Percentiles rank a stretch among this genome's conserved stretches.
phyloP scores from a whole-genome alignment of 1,284 basidiomycete genomes.

The Cutaneotrichosporon curvatum region DNA sequence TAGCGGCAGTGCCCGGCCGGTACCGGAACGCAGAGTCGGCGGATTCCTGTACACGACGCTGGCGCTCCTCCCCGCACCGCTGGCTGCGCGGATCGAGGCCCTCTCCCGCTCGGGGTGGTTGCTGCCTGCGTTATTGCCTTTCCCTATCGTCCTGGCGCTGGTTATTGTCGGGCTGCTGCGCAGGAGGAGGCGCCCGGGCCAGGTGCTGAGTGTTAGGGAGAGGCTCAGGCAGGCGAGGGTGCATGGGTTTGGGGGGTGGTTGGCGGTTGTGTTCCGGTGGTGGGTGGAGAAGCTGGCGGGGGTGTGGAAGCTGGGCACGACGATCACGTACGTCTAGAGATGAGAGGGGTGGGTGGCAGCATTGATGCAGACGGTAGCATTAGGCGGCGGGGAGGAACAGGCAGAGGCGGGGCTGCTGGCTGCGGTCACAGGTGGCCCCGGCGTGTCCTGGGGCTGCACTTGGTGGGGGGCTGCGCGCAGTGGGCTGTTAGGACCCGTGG shows the following conservation, averaged over 20 bases:
- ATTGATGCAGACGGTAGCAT: too few relatives aligned
- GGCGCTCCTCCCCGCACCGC: constrained; percentile 6
- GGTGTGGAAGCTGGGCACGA: constrained; percentile 41
- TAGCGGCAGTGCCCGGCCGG: background rate
- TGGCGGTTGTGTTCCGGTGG: constrained; percentile 31
- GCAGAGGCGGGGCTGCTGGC: too few relatives aligned
- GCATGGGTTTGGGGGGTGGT: constrained; percentile 18
- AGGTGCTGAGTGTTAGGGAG: constrained; percentile 10
- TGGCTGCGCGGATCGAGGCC: constrained; percentile 7
- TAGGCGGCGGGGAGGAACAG: too few relatives aligned
- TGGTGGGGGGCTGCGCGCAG: too few relatives aligned
- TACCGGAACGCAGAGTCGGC: background rate
- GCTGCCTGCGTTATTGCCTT: constrained; percentile 3
- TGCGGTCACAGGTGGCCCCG: too few relatives aligned
- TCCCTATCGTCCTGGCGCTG: constrained; percentile 11
- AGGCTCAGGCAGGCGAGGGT: constrained; percentile 12
- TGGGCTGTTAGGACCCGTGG: too few relatives aligned
- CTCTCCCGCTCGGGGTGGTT: constrained; percentile 13
- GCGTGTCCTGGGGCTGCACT: too few relatives aligned
- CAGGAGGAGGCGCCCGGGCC: constrained; percentile 5
- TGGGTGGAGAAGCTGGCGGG: constrained; percentile 36
- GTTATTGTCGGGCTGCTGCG: constrained; percentile 5
- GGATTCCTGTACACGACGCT: constrained; percentile 1
- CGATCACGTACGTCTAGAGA: constrained; percentile 38
- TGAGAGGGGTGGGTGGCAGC: background rate